Evolutionary conservation across 805 yeast species (phyloP), one percentile per base, ranked within the genome.

Genomic region (Sporopachydermia lactativora): DNA sequence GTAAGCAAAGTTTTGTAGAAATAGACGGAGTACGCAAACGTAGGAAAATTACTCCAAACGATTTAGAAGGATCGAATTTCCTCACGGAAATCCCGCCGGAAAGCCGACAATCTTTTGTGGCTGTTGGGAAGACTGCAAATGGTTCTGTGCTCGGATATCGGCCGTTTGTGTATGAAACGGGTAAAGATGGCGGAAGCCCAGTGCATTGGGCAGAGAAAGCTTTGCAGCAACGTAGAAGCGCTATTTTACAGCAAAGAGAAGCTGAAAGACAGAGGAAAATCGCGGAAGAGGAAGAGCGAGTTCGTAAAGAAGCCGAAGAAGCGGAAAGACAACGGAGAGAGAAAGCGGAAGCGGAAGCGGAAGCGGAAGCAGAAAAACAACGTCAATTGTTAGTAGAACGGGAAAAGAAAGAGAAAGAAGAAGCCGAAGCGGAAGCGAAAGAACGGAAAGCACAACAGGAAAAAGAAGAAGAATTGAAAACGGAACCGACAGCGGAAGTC

Each of bases 311-410:
- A 24, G n/a, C 13, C 13, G 31, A 24, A 24, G n/a, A 24, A 24
- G 31, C 8, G n/a, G 31, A 24, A 24, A 8, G 8, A n/a, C 13
- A 24, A 24, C 31, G n/a, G n/a, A 8, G 31, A n/a, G 8, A 8
- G n/a, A 8, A 8, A 24, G 31, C 31, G 31, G 31, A 24, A 24
- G 31, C 8, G n/a, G 31, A 24, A 24, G 31, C 8, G 31, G n/a
- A 24, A 24, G 31, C 31, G 31, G n/a, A 24, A 24, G n/a, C 31
- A 8, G 31, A n/a, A 24, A 24, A 24, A 24, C 31, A 24, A 24
- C 31, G 8, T 24, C 31, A 24, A n/a, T 8, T 8, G 31, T 8
- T 8, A 24, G 31, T 8, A 24, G 31, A 24, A 24, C 8, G 31
- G n/a, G n/a, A 24, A 24, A 8, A 24, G 31, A 24, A n/a, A n/a